Evolutionary conservation across 2,329 filamentous ascomycete genomes (phyloP), one percentile per base, ranked within the genome.

Genomic region (Claviceps arundinis): DNA sequence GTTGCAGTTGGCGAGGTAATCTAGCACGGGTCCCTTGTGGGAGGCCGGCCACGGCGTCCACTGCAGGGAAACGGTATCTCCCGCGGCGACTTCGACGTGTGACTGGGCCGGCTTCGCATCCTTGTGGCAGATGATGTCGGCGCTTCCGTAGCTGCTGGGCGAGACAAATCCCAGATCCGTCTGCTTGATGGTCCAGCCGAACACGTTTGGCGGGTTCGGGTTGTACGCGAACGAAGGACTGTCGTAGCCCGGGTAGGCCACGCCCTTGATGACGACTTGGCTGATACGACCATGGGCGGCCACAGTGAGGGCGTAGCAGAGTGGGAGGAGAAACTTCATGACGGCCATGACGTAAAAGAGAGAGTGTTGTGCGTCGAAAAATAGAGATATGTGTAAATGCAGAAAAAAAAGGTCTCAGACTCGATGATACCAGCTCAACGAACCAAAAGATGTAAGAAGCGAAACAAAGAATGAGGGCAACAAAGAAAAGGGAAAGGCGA

Each of bases 81-180:
- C 75, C 3, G 75, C 73, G 4, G 64, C 59, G 40, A 76, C 66
- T 13, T 64, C 61, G 6, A 71, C 69, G 48, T 68, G 66, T 3
- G 67, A 66, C 22, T 64, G 60, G 1, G 65, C 74, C 16, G 71
- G 65, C 3, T 62, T 66, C 7, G 68, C 68, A 11, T 65, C 61
- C 17, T 65, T 65, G 60, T 76, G 73, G 61, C 75, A 78, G 61
- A 74, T 70, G 56, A 78, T 77, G 49, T 75, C 72, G 1, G 66
- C 57, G 41, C 56, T 58, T 17, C 55, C 58, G 54, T 72, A 74
- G 24, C 64, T 62, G 51, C 65, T 68, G 13, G 77, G 75, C 19
- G 69, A 69, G 51, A 78, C 72, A 63, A 70, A 74, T 17, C 73
- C 71, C 54, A 72, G 72, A 59, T 70, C 66, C 2, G 56, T 59